Percentiles rank a stretch among this genome's conserved stretches.
Evolutionary conservation across 176 grass and related monocot genomes (phyloP).

Genomic region (Stipa capillata): DNA sequence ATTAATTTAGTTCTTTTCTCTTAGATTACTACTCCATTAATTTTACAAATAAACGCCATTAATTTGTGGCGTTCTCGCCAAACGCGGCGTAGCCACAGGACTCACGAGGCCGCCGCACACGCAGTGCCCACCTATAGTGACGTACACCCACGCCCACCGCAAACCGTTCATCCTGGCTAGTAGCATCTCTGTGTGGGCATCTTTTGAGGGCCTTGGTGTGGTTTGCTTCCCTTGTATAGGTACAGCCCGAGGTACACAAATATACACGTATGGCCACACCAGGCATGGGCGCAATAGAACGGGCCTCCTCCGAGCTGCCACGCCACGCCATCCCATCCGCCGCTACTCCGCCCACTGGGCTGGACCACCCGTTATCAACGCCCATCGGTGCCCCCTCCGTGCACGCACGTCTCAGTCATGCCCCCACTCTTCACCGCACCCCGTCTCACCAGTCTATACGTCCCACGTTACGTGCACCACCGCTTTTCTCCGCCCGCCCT

Average conservation of each 20-base stretch:
- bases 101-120: neutral
- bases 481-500: neutral
- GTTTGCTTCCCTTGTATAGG: too few species aligned
- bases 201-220: neutral
- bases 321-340: conserved; percentile 21
- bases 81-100: conserved; percentile 23
- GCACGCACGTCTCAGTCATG: conserved; percentile 40
- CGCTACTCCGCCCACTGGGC: neutral
- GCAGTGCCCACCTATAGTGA: conserved; percentile 1
- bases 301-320: neutral
- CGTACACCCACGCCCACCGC: conserved; percentile 25
- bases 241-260: too few species aligned
- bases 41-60: neutral
- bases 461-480: conserved; percentile 21
- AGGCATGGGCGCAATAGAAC: neutral
- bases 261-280: neutral
- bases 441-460: conserved; percentile 23
- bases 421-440: conserved; percentile 27
- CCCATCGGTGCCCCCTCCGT: conserved; percentile 36
- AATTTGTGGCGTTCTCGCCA: conserved; percentile 21
- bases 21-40: too few species aligned
- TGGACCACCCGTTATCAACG: conserved; percentile 21
- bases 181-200: neutral
- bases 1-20: too few species aligned
- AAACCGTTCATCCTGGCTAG: neutral